These are phyloP conservation scores for Ceratocystis eucalypticola DNA, from an alignment of 2,329 filamentous ascomycete genomes.

Conservation along the genomic window DNA sequence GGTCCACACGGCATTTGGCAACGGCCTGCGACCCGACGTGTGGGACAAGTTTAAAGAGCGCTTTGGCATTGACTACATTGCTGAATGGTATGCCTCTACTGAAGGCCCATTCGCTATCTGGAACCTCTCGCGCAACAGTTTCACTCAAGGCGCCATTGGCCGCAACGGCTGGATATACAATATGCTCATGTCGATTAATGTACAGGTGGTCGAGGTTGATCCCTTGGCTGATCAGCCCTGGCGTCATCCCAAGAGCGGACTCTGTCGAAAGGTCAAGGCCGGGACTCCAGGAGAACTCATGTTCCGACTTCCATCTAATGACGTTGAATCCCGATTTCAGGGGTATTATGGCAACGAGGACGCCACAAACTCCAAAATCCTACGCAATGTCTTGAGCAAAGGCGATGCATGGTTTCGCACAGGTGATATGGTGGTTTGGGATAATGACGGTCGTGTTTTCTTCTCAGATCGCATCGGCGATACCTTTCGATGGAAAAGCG, in stretches of 20 bases:
- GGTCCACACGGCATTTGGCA: constrained; percentile 67
- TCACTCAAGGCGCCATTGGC: constrained; percentile 64
- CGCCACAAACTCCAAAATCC: constrained; percentile 59
- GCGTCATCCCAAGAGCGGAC: constrained; percentile 54
- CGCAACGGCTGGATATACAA: constrained; percentile 51
- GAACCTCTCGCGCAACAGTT: constrained; percentile 62
- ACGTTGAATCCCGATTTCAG: constrained; percentile 55
- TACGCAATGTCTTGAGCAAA: constrained; percentile 57
- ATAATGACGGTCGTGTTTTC: constrained; percentile 56
- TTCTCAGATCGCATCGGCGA: constrained; percentile 74
- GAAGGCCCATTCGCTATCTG: constrained; percentile 57
- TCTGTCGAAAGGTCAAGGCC: constrained; percentile 45
- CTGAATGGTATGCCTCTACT: constrained; percentile 70
- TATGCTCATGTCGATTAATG: constrained; percentile 36
- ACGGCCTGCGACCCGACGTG: constrained; percentile 71
- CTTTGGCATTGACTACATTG: constrained; percentile 59
- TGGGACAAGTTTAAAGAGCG: constrained; percentile 75
- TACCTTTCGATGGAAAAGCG: constrained; percentile 68
- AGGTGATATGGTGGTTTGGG: constrained; percentile 66
- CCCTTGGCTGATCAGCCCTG: constrained; percentile 52
- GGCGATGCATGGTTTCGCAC: constrained; percentile 75
- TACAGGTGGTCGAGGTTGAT: constrained; percentile 56
- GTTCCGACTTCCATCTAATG: constrained; percentile 50
- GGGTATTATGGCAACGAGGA: constrained; percentile 66
- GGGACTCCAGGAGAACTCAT: constrained; percentile 65